A percentile compares a stretch with the other conserved stretches of the same genome.
phyloP scores from a whole-genome alignment of 805 yeast species.

The Huiozyma naganishii region DNA sequence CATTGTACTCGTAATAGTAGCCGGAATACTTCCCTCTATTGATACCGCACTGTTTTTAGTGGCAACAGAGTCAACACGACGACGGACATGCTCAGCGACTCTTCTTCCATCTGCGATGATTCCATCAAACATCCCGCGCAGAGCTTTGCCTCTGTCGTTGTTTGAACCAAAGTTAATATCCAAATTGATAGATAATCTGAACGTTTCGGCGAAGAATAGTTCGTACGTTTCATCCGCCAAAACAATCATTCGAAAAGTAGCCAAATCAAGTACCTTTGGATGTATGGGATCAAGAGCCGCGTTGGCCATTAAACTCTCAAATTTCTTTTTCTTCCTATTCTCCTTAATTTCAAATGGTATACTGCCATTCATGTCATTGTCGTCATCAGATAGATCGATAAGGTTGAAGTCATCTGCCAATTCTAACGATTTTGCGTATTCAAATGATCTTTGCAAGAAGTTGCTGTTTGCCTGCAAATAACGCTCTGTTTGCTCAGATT shows the following conservation, averaged over 20 bases:
- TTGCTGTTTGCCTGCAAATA: constrained; percentile 80
- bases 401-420: constrained; percentile 30
- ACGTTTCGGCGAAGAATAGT: constrained; percentile 60
- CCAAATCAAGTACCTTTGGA: constrained; percentile 63
- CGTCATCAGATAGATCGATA: constrained; percentile 35
- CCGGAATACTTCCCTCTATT: constrained; percentile 5
- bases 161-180: constrained; percentile 39
- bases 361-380: constrained; percentile 6
- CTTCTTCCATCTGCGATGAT: constrained; percentile 85
- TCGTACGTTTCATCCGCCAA: constrained; percentile 92
- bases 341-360: constrained; percentile 10
- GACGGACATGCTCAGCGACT: constrained; percentile 81
- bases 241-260: constrained; percentile 90
- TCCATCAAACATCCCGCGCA: constrained; percentile 85
- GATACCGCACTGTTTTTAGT: constrained; percentile 19
- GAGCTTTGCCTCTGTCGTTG: constrained; percentile 40
- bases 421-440: constrained; percentile 70
- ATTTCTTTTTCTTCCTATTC: constrained; percentile 15
- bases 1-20: not conserved
- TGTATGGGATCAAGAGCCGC: constrained; percentile 74
- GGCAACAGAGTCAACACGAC: constrained; percentile 71
- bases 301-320: constrained; percentile 44
- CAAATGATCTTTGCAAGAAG: constrained; percentile 79
- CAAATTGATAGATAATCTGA: constrained; percentile 59
- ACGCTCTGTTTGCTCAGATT: constrained; percentile 59